Base-by-base conservation (phyloP, 192 early-diverging fungal species). In the Coemansia furcata region DNA sequence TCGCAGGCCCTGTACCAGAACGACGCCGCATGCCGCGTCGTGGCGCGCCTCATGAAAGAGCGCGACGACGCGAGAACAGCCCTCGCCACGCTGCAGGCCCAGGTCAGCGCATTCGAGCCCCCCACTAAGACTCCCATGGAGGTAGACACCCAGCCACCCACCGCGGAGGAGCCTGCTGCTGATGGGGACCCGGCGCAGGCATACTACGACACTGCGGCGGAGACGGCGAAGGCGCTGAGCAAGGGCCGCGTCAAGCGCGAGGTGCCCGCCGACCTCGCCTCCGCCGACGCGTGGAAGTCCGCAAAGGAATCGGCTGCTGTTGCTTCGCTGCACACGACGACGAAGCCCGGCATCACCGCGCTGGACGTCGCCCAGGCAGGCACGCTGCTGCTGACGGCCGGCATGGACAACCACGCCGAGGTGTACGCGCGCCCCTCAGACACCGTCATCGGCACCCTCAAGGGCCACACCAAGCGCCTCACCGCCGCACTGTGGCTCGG, bases 1-100 rank as follows among this genome's bases (percentile, higher is more conserved):
- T 90, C 92, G 37, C 92, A 94, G 76, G 94, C 96, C 1, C 80
- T 99, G 50, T 99, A 97, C 76, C 93, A 97, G 78, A 91, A 96
- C 68, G 97, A 99, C 77, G 97, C 97, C 26, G 93, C 95, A 2
- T 92, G 94, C 63, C 76, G 97, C 61, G 97, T 99, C 4, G 93
- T 98, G 79, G 96, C 95, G 3, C 85, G 97, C 32, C 78, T 98
- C 30, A 84, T 92, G 69, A 90, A 89, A 71, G 97, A 99, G 73
- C 86, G 94, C 36, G 95, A 99, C 76, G 87, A 92, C 62, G 95
- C 95, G 42, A 85, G 96, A 42, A 86, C 88, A 84, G 59, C 74
- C 14, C 71, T 78, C 3, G 68, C 67, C 1, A 46, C 77, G 8
- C 40, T 76, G 14, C 72, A 73, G 42, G 71, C 68, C 3, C 65